Base-by-base conservation (phyloP, 352 stramenopile species). In the Globisporangium perplexum region DNA sequence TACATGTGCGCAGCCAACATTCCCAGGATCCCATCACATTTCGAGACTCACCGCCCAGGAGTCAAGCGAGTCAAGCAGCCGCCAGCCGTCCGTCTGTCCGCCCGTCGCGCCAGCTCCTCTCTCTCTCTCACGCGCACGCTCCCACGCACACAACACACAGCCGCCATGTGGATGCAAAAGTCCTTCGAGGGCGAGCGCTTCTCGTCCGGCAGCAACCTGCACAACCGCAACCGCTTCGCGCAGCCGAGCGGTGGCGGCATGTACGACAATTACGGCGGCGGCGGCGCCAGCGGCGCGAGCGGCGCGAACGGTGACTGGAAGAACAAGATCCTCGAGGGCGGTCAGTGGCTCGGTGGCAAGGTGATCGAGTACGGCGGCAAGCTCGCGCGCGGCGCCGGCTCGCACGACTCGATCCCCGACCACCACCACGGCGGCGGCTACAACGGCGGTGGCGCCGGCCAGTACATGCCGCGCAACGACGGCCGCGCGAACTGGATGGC, bases 401-500 rank as follows among this genome's bases (percentile, higher is more conserved):
- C 57, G 31, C 55, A 75, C 46, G 64, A 83, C 55, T 56, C 70
- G 22, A 78, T 86, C 48, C 60, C 71, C 17, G 68, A 85, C 53
- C 68, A 83, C 22, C 31, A 41, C 35, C 35, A 41, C 35, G 35
- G 35, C 10, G 35, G 35, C 18, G 35, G 35, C 4, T 7, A 18
- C 10, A 12, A 12, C 18, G 38, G 38, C 17, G n/a, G n/a, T 17
- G 38, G 38, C 38, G 63, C 62, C 18, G 57, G 50, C 26, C 54
- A 62, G 46, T 63, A 85, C 23, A 67, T 74, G 63, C 71, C 77
- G 35, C 57, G 71, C 38, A 88, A 88, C 60, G 77, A 88, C 59
- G 77, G 77, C 59, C 77, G 77, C 42, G 77, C 77, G 26, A 86
- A 80, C 62, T 88, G 77, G 77, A 88, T 88, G 77, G 77, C 75